A percentile compares a stretch with the other conserved stretches of the same genome.
These are phyloP conservation scores for Cornus suecica DNA, from an alignment of 148 eudicot genomes.

Conservation along the genomic window DNA sequence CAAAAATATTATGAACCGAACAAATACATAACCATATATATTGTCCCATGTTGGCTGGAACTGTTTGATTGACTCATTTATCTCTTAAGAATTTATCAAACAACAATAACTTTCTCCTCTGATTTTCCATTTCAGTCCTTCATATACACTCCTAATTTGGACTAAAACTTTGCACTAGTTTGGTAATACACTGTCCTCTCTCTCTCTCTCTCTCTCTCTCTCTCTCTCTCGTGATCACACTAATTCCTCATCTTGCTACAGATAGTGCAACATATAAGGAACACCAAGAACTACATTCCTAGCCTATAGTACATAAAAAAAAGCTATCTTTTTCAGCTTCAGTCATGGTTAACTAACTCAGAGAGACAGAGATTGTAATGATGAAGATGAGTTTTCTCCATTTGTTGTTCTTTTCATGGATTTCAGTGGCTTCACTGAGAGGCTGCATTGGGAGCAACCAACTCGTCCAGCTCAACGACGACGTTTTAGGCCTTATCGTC, in stretches of 20 bases:
- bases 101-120: conserved; percentile 9
- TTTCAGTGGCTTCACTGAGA: conserved; percentile 14
- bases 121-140: conserved; percentile 3
- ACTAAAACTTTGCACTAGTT: neutral
- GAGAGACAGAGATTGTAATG: neutral
- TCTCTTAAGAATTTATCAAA: neutral
- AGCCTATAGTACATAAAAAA: neutral
- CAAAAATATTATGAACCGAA: too few relatives aligned
- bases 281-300: neutral
- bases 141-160: neutral
- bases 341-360: neutral
- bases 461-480: conserved; percentile 55
- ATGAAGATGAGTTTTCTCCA: conserved; percentile 7
- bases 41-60: neutral
- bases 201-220: conserved; percentile 11
- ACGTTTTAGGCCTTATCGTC: conserved; percentile 85
- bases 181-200: conserved; percentile 22
- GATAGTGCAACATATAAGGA: neutral
- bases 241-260: neutral
- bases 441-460: conserved; percentile 10
- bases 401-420: conserved; percentile 15
- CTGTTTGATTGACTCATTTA: neutral
- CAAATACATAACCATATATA: too few relatives aligned
- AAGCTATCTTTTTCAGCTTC: neutral
- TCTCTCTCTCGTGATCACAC: conserved; percentile 8